These are phyloP conservation scores for Prunus fruticosa DNA, from an alignment of 306 rosid species.

Conservation along the genomic window DNA sequence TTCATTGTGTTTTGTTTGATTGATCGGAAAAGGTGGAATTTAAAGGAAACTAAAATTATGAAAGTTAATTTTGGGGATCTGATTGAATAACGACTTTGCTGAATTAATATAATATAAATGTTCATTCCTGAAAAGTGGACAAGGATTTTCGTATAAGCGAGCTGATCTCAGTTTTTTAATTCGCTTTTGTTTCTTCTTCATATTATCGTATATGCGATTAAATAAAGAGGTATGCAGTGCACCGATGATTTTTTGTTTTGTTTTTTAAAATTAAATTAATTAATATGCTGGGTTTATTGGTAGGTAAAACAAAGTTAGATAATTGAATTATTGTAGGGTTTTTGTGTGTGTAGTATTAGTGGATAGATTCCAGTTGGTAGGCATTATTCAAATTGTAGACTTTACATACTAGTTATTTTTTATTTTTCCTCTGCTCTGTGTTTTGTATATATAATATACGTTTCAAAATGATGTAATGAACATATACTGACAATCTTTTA, in stretches of 20 bases:
- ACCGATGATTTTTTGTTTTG: too few species aligned
- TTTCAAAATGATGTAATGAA: not conserved
- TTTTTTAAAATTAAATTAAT: too few species aligned
- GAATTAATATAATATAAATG: not conserved
- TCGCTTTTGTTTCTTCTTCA: not conserved
- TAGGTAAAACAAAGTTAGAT: not conserved
- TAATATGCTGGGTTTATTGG: not conserved
- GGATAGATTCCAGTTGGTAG: not conserved
- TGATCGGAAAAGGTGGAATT: slow-evolving; percentile 19
- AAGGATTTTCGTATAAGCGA: not conserved
- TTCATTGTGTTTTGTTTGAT: not conserved
- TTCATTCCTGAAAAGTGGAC: not conserved
- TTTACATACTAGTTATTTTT: not conserved
- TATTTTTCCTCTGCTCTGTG: not conserved
- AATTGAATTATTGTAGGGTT: not conserved
- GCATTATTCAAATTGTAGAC: not conserved
- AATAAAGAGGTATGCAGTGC: too few species aligned
- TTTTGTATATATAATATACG: not conserved
- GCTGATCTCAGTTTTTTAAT: not conserved
- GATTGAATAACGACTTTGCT: not conserved
- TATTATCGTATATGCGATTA: not conserved
- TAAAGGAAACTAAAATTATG: not conserved
- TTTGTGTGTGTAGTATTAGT: too few species aligned
- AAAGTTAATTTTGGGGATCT: slow-evolving; percentile 1
- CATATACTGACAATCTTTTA: too few species aligned